A percentile compares a stretch with the other conserved stretches of the same genome.
Conservation (phyloP, 2,329 filamentous ascomycete genomes). For the Neoascochyta sp. region DNA sequence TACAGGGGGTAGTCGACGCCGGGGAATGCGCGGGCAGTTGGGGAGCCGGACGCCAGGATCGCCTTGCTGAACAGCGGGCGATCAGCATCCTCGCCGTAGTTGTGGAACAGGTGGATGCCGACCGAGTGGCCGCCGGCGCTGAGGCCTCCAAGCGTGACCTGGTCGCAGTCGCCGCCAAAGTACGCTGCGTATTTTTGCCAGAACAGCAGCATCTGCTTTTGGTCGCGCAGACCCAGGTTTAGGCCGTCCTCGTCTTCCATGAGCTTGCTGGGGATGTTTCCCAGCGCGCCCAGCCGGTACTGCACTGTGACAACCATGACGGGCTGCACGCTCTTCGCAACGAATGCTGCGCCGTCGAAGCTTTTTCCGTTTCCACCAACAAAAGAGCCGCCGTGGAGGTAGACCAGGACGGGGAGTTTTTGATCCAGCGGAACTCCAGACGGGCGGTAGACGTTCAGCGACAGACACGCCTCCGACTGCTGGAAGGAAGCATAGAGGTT, state of each 20-base stretch:
- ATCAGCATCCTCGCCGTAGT: conserved; percentile 30
- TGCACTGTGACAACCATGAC: conserved; percentile 36
- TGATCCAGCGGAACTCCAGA: conserved; percentile 21
- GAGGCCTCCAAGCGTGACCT: conserved; percentile 42
- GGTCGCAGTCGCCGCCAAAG: conserved; percentile 40
- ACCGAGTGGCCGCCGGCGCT: conserved; percentile 40
- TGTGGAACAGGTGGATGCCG: conserved; percentile 36
- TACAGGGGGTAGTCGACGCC: conserved; percentile 30
- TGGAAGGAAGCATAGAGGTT: conserved; percentile 32
- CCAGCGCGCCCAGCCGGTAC: conserved; percentile 35
- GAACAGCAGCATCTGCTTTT: conserved; percentile 36
- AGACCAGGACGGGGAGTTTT: conserved; percentile 33
- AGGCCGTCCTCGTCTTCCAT: conserved; percentile 34
- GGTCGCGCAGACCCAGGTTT: conserved; percentile 34
- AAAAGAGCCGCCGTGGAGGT: conserved; percentile 31
- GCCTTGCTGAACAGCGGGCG: conserved; percentile 33
- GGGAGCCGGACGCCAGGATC: conserved; percentile 33
- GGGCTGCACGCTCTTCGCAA: conserved; percentile 28
- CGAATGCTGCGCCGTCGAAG: conserved; percentile 35
- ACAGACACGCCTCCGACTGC: conserved; percentile 37
- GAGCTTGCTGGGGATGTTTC: conserved; percentile 31
- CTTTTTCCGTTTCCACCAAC: conserved; percentile 27
- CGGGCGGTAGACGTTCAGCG: conserved; percentile 31
- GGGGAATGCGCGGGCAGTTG: conserved; percentile 37
- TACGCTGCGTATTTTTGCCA: conserved; percentile 38